Evolutionary conservation across 768 basidiomycete genomes (phyloP).

Genomic region (Naematelia aurantialba): DNA sequence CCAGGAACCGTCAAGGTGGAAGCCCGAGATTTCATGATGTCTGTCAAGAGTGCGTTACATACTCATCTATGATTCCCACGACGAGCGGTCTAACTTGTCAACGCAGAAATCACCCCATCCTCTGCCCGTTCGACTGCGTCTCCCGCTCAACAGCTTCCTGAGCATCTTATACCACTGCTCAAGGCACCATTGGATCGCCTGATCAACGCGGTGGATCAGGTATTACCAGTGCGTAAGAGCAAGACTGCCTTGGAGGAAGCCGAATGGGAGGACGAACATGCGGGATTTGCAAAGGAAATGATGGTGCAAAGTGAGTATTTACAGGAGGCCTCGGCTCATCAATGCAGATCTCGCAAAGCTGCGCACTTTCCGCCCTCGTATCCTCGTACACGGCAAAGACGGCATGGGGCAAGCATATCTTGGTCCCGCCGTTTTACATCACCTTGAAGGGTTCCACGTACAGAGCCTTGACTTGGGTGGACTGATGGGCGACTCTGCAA

Average conservation of each 20-base stretch:
- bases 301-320: constrained; percentile 69
- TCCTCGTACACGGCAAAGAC: constrained; percentile 70
- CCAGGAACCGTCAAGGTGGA: constrained; percentile 80
- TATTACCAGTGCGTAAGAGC: constrained; percentile 76
- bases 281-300: constrained; percentile 83
- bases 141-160: constrained; percentile 75
- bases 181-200: constrained; percentile 65
- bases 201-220: constrained; percentile 66
- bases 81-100: background rate
- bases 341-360: constrained; percentile 74
- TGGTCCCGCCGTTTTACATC: constrained; percentile 84
- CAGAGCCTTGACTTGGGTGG: constrained; percentile 89
- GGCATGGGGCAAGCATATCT: constrained; percentile 92
- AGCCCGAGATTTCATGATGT: constrained; percentile 92
- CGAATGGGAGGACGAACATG: constrained; percentile 82
- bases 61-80: background rate
- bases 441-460: constrained; percentile 91
- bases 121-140: constrained; percentile 88
- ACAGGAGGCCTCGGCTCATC: no score
- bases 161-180: constrained; percentile 77
- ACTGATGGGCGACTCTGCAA: constrained; percentile 78
- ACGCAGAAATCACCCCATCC: constrained; percentile 82
- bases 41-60: constrained; percentile 84
- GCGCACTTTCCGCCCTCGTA: constrained; percentile 81
- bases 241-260: constrained; percentile 88